These are phyloP conservation scores for Vigna radiata DNA, from an alignment of 306 rosid species.

Conservation along the genomic window DNA sequence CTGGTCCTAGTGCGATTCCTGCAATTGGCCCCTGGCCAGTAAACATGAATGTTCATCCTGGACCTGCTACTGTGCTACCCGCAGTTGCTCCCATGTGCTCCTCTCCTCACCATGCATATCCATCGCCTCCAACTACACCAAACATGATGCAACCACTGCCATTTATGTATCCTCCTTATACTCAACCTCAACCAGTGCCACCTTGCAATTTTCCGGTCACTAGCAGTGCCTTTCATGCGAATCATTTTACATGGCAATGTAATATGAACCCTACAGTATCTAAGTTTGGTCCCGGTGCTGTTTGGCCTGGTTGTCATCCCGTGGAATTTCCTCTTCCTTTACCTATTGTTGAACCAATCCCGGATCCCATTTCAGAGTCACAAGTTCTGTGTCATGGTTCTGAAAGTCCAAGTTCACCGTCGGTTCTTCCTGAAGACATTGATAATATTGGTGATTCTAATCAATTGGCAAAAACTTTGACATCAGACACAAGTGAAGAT, in stretches of 20 bases:
- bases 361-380: constrained; percentile 60
- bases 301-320: constrained; percentile 89
- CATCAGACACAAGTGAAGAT: constrained; percentile 55
- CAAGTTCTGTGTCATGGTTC: constrained; percentile 55
- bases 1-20: constrained; percentile 69
- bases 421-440: constrained; percentile 59
- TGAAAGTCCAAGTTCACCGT: constrained; percentile 51
- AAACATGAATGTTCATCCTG: constrained; percentile 88
- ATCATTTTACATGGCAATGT: constrained; percentile 83
- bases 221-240: constrained; percentile 77
- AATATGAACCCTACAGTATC: constrained; percentile 65
- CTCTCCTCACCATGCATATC: constrained; percentile 89
- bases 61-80: constrained; percentile 64
- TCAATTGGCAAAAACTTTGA: constrained; percentile 51
- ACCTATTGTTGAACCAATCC: constrained; percentile 67
- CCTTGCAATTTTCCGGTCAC: constrained; percentile 75
- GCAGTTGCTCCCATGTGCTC: constrained; percentile 77
- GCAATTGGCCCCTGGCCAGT: constrained; percentile 82
- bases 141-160: constrained; percentile 92
- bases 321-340: constrained; percentile 76
- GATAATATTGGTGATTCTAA: constrained; percentile 59
- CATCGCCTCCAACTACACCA: constrained; percentile 93
- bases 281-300: constrained; percentile 70
- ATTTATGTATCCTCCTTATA: constrained; percentile 78
- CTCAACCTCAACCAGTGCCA: constrained; percentile 82